These are phyloP conservation scores for Ramaria sp. DNA, from an alignment of 768 basidiomycete genomes.

Conservation along the genomic window DNA sequence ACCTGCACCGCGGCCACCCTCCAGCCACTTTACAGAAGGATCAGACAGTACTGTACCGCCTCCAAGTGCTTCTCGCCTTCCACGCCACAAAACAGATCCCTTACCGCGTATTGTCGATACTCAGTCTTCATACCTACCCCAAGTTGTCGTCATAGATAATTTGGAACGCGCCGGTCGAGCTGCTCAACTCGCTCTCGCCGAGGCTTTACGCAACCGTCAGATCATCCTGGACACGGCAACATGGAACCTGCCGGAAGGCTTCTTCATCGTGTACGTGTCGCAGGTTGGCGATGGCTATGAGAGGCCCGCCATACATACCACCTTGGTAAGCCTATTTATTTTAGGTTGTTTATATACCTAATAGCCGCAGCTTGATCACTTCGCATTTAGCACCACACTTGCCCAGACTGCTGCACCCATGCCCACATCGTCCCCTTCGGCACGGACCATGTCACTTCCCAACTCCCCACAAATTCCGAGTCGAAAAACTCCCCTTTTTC, in stretches of 20 bases:
- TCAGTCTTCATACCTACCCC: neutral
- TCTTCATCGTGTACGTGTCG: constrained; percentile 67
- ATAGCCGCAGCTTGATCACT: constrained; percentile 55
- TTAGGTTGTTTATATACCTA: neutral
- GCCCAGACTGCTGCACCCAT: constrained; percentile 19
- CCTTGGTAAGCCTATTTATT: constrained; percentile 38
- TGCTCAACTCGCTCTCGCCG: constrained; percentile 6
- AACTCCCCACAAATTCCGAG: neutral
- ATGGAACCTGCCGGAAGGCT: constrained; percentile 55
- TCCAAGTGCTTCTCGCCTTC: neutral
- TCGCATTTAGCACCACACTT: constrained; percentile 60
- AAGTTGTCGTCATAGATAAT: constrained; percentile 1
- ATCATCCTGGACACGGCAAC: constrained; percentile 15
- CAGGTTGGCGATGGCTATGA: constrained; percentile 46
- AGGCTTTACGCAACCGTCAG: neutral
- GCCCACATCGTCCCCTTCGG: constrained; percentile 19
- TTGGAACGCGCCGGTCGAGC: constrained; percentile 3
- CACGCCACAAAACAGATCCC: constrained; percentile 5
- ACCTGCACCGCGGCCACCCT: constrained; percentile 5
- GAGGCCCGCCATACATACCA: constrained; percentile 53
- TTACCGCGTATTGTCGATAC: neutral
- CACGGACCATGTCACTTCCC: constrained; percentile 11
- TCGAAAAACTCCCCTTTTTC: neutral
- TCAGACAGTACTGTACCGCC: constrained; percentile 3
- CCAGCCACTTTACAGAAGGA: constrained; percentile 5